Percentiles rank a stretch among this genome's conserved stretches.
Evolutionary conservation across 306 rosid genomes (phyloP).

Genomic region (Hylodesmum podocarpum): DNA sequence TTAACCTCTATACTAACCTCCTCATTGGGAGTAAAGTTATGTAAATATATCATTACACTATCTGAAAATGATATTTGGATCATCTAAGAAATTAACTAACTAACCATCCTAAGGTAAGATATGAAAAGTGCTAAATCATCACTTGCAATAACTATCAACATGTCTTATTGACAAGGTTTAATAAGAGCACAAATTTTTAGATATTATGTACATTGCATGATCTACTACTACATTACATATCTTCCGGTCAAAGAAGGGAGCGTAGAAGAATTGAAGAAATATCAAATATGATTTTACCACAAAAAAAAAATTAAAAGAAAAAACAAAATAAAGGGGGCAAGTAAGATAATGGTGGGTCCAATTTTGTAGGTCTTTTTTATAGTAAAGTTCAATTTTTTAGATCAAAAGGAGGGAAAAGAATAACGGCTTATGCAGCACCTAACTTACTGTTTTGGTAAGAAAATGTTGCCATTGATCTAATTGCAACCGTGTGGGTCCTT

Average conservation of each 20-base stretch:
- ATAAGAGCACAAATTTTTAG: background rate
- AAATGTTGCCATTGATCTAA: constrained; percentile 27
- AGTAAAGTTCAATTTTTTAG: constrained; percentile 25
- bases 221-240: background rate
- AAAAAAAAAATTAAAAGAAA: too few relatives aligned
- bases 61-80: constrained; percentile 35
- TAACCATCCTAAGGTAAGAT: constrained; percentile 10
- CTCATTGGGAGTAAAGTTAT: constrained; percentile 26
- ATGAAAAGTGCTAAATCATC: constrained; percentile 14
- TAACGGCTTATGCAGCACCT: constrained; percentile 39
- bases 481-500: constrained; percentile 58
- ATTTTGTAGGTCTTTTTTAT: constrained; percentile 32
- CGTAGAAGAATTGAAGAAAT: background rate
- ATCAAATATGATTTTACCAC: constrained; percentile 2
- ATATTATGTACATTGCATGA: constrained; percentile 13
- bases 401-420: constrained; percentile 31
- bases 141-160: background rate
- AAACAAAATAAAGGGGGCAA: constrained; percentile 15
- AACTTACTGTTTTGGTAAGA: constrained; percentile 26
- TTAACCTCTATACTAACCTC: constrained; percentile 5
- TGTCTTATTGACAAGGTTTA: background rate
- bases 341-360: constrained; percentile 61
- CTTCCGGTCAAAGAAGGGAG: constrained; percentile 44
- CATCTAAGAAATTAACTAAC: constrained; percentile 19
- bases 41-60: constrained; percentile 35